phyloP scores from a whole-genome alignment of 768 basidiomycete species.

The Omphalotus guepiniiformis region DNA sequence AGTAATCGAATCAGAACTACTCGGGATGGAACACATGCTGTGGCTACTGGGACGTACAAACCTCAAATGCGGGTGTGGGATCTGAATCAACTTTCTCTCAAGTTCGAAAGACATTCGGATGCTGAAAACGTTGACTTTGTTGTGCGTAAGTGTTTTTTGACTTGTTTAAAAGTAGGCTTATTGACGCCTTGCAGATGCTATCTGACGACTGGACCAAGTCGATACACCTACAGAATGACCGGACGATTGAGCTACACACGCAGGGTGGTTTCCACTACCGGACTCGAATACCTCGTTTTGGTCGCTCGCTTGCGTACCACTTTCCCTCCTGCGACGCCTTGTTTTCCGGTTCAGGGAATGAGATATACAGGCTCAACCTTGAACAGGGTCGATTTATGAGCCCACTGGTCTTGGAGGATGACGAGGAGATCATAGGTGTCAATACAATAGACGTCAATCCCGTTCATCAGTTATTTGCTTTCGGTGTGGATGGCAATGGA shows the following conservation, averaged over 20 bases:
- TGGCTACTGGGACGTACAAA: constrained; percentile 97
- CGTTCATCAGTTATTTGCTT: constrained; percentile 84
- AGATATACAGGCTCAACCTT: constrained; percentile 91
- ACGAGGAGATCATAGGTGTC: constrained; percentile 69
- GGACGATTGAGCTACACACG: constrained; percentile 92
- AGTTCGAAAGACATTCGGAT: constrained; percentile 95
- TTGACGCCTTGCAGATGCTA: constrained; percentile 54
- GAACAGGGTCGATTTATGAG: constrained; percentile 92
- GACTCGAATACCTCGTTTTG: constrained; percentile 91
- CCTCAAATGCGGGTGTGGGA: constrained; percentile 97
- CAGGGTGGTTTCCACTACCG: constrained; percentile 92
- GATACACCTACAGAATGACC: constrained; percentile 93
- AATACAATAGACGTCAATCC: constrained; percentile 92
- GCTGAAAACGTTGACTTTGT: constrained; percentile 97
- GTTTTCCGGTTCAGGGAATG: constrained; percentile 77
- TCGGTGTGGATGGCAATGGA: constrained; percentile 84
- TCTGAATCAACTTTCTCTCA: constrained; percentile 83
- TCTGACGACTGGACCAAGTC: constrained; percentile 99
- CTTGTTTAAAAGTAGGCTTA: neutral
- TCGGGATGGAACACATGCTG: constrained; percentile 84
- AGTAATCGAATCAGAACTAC: constrained; percentile 90
- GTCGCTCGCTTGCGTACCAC: constrained; percentile 89
- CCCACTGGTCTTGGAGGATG: constrained; percentile 60
- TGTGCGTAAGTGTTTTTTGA: constrained; percentile 60
- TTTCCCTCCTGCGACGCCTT: constrained; percentile 91